Percentiles rank a stretch among this genome's conserved stretches.
These are phyloP conservation scores for Cicer chorassanicum DNA, from an alignment of 306 rosid species.

Conservation along the genomic window DNA sequence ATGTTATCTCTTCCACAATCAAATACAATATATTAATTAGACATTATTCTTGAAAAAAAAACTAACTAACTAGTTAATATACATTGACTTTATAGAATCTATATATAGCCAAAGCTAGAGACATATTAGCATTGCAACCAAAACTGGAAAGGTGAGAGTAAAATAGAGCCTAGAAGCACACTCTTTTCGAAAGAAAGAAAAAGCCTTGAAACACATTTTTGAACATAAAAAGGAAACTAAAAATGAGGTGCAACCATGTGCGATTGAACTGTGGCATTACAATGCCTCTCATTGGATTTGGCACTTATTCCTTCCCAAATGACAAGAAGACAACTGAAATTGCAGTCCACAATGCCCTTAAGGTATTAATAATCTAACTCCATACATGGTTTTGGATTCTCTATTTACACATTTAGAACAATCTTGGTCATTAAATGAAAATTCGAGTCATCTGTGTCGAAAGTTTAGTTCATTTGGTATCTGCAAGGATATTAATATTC, in stretches of 20 bases:
- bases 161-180: neutral
- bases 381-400: no score
- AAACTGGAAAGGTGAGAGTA: neutral
- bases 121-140: slow-evolving; percentile 43
- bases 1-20: slow-evolving; percentile 37
- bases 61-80: slow-evolving; percentile 12
- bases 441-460: no score
- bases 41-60: neutral
- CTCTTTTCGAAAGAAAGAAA: neutral
- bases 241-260: slow-evolving; percentile 64
- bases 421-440: no score
- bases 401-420: no score
- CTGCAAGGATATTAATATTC: no score
- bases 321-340: slow-evolving; percentile 62
- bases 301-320: slow-evolving; percentile 77
- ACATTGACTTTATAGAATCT: slow-evolving; percentile 51
- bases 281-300: slow-evolving; percentile 85
- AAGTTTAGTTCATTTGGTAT: no score
- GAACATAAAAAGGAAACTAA: slow-evolving; percentile 25
- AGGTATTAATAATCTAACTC: slow-evolving; percentile 49
- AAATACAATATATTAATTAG: slow-evolving; percentile 25
- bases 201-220: neutral
- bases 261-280: slow-evolving; percentile 73
- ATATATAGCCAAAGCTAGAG: slow-evolving; percentile 52
- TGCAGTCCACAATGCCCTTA: slow-evolving; percentile 76